phyloP scores from a whole-genome alignment of 139 green algal species.

The Picochlorum sp. region DNA sequence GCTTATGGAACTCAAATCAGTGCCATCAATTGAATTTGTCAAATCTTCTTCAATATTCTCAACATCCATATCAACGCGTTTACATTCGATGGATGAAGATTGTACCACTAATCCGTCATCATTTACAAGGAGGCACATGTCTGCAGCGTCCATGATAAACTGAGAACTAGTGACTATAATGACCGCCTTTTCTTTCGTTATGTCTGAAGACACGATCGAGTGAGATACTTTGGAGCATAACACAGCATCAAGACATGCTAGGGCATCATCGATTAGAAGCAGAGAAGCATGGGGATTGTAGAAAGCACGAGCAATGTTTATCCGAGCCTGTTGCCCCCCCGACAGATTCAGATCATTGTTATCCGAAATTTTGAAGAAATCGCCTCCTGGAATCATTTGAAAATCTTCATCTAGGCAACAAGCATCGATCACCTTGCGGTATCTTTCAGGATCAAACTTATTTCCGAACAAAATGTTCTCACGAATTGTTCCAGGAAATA shows the following conservation, averaged over 20 bases:
- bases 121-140: slow-evolving; percentile 8
- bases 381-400: not conserved
- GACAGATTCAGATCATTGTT: slow-evolving; percentile 43
- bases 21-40: too few relatives aligned
- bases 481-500: slow-evolving; percentile 44
- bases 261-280: slow-evolving; percentile 9
- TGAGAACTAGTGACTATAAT: slow-evolving; percentile 38
- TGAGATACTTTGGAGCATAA: slow-evolving; percentile 28
- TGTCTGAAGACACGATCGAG: slow-evolving; percentile 34
- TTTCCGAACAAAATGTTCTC: slow-evolving; percentile 36
- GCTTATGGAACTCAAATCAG: too few relatives aligned
- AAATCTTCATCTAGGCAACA: slow-evolving; percentile 32
- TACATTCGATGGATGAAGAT: too few relatives aligned
- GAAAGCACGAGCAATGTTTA: slow-evolving; percentile 54
- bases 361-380: slow-evolving; percentile 39
- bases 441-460: slow-evolving; percentile 28
- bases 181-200: slow-evolving; percentile 34
- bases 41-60: too few relatives aligned
- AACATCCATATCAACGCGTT: too few relatives aligned
- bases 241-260: slow-evolving; percentile 56
- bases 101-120: too few relatives aligned
- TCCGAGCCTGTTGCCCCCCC: slow-evolving; percentile 44
- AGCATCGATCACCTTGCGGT: slow-evolving; percentile 46
- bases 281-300: slow-evolving; percentile 33
- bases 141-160: slow-evolving; percentile 18